Evolutionary conservation across 23 red algal species (phyloP).

Genomic region (Gracilaria gracilis): DNA sequence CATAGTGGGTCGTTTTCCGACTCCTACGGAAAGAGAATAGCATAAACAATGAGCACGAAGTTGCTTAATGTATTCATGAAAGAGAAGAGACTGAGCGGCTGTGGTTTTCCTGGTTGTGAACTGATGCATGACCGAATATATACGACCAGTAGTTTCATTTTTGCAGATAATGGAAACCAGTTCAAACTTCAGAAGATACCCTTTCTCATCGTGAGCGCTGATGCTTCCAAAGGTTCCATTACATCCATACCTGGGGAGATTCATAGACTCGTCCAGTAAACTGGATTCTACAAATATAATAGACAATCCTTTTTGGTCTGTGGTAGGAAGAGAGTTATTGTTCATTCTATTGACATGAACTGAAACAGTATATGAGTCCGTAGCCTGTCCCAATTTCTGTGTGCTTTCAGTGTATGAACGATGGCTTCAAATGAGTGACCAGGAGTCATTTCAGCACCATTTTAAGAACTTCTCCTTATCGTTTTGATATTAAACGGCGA

Average conservation of each 20-base stretch:
- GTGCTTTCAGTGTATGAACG: no score
- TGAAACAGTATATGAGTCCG: background rate
- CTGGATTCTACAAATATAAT: background rate
- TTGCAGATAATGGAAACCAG: conserved; percentile 4
- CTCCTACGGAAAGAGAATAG: no score
- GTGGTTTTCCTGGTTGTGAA: background rate
- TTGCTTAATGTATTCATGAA: background rate
- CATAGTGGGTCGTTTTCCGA: background rate
- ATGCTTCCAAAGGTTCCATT: background rate
- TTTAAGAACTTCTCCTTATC: no score
- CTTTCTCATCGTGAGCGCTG: background rate
- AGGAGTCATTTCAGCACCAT: no score
- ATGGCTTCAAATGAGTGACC: no score
- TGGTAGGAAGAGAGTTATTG: background rate
- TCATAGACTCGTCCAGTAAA: background rate
- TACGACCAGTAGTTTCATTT: background rate
- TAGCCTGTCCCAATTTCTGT: no score
- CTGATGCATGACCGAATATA: background rate
- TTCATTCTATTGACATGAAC: background rate
- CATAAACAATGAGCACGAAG: no score
- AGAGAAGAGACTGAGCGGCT: background rate
- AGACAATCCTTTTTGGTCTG: background rate
- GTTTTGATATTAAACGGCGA: no score
- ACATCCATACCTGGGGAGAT: background rate
- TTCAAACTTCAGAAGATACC: background rate